Base-by-base conservation (phyloP, 2,329 filamentous ascomycete species). In the Exophiala lecanii-corni region DNA sequence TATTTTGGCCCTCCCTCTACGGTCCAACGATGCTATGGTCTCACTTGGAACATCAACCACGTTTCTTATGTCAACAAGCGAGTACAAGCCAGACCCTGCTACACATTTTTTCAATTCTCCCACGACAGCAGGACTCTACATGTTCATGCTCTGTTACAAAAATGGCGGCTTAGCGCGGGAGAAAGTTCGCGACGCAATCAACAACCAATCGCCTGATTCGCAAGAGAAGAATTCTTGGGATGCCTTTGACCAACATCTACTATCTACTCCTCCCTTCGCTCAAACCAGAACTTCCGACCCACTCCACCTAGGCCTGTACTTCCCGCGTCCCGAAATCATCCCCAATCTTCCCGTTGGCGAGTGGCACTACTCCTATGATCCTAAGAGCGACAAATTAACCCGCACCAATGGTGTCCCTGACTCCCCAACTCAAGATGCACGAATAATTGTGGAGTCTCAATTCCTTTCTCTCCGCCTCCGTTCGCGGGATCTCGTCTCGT, bases 111-210 rank as follows among this genome's bases (percentile, higher is more conserved):
- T 97, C 78, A 95, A 96, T 71, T 89, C 97, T 66, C 92, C 92
- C 1, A 92, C 89, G 33, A 94, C 88, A 1, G 71, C 82, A 0
- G 88, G 86, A 1, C 78, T 96, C 47, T 96, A 94, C 76, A 97
- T 98, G 92, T 97, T 98, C 68, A 98, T 98, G 92, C 80, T 98
- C 25, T 98, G 92, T 75, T 98, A 97, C 74, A 97, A 97, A 69
- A 98, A 98, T 67, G 92, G 92, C 55, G 89, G 89, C 2, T 79
- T 97, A 1, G 91, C 92, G 2, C 84, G 92, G 33, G 92, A 98
- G 63, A 82, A 86, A 57, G 79, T 97, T 50, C 84, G 92, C 41
- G 88, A 98, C 60, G 74, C 78, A 0, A 78, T 97, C 39, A 84
- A 88, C 49, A 57, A 66, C 42, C 60, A 62, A 30, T 64, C 69